Evolutionary conservation across 495 filamentous ascomycete genomes (phyloP), one percentile per base, ranked within the genome.

Genomic region (Penicillium diatomitis): DNA sequence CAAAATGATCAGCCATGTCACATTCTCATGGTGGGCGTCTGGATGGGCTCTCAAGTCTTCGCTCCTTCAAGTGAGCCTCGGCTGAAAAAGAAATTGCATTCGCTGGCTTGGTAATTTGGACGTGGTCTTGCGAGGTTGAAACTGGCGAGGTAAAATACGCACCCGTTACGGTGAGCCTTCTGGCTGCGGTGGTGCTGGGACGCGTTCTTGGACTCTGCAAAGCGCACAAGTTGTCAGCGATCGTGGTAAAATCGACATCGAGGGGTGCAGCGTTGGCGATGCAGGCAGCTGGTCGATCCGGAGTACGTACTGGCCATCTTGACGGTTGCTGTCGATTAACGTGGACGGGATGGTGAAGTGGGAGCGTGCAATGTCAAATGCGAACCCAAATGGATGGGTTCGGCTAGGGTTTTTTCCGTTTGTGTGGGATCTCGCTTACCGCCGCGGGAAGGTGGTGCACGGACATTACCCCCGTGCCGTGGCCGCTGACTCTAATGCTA

Each of bases 101-200:
- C 20, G 20, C 20, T 20, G 20, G 20, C 20, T 20, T 20, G 20
- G 20, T 20, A 20, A 20, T 20, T 20, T 20, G 20, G 20, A 20
- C 20, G 20, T 20, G 20, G 20, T 20, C 2, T 20, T 20, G 20
- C 20, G 20, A 2, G 4, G 41, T 52, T 46, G 48, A 28, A 32
- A 27, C 27, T 44, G 51, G 41, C 51, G 47, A 48, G 2, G 29
- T 45, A 43, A 53, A 6, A 52, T 64, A 71, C 82, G 64, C 84
- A 97, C 92, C 90, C 92, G 80, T 96, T 96, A 69, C 81, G 81
- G 85, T 96, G 90, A 73, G 86, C 87, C 85, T 98, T 98, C 78
- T 87, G 86, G 69, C 76, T 81, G 80, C 87, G 84, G 75, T 97
- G 96, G 78, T 95, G 90, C 82, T 96, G 90, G 57, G 90, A 96